These are phyloP conservation scores for Hippophae tibetana DNA, from an alignment of 306 rosid genomes.

Conservation along the genomic window DNA sequence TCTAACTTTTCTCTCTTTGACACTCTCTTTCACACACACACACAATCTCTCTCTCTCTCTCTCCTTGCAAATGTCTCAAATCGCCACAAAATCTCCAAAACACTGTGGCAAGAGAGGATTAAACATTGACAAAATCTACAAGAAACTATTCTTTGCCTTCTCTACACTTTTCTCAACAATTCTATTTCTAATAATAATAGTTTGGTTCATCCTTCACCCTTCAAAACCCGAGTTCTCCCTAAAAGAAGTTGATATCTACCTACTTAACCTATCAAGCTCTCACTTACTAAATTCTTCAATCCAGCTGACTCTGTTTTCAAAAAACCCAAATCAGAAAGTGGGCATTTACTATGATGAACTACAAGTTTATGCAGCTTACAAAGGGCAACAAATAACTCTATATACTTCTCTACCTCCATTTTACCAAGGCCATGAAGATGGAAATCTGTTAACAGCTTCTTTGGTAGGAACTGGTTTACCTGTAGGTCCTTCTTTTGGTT, in stretches of 20 bases:
- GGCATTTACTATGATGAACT: conserved; percentile 77
- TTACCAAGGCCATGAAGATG: conserved; percentile 60
- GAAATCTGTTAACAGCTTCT: conserved; percentile 56
- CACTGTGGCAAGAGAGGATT: conserved; percentile 63
- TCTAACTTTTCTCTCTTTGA: conserved; percentile 14
- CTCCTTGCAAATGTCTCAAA: conserved; percentile 56
- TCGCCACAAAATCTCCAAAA: conserved; percentile 53
- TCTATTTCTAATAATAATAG: conserved; percentile 37
- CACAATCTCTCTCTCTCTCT: conserved; percentile 12
- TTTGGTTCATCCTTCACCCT: conserved; percentile 65
- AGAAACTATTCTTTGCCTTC: conserved; percentile 40
- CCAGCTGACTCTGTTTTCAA: conserved; percentile 63
- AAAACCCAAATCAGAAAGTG: conserved; percentile 73
- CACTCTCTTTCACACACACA: conserved; percentile 3
- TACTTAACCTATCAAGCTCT: conserved; percentile 46
- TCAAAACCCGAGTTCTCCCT: conserved; percentile 72
- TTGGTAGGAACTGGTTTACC: conserved; percentile 49
- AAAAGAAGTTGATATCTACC: conserved; percentile 60
- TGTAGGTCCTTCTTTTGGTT: conserved; percentile 67
- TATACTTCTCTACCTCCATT: conserved; percentile 62
- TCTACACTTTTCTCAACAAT: conserved; percentile 49
- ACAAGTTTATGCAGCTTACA: conserved; percentile 54
- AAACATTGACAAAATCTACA: conserved; percentile 38
- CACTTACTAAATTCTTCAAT: conserved; percentile 71
- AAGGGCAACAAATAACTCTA: conserved; percentile 65